Base-by-base conservation (phyloP, 352 stramenopile genomes). In the Globisporangium nagaii region DNA sequence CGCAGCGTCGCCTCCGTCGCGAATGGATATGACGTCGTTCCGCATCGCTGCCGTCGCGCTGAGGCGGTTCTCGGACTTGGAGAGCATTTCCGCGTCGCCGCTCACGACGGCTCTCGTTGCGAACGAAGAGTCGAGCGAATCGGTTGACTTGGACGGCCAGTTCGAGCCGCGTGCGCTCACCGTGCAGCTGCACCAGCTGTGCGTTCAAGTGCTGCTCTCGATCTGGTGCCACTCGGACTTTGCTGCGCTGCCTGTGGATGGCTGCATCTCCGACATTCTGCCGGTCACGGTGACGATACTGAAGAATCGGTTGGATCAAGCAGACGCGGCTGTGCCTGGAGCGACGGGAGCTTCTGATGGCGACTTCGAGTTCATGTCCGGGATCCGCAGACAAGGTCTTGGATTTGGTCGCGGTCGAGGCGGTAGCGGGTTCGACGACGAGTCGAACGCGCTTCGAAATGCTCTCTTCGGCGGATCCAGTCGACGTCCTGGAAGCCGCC, bases 281-380 rank as follows among this genome's bases (percentile, higher is more conserved):
- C 77, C 79, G 25, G 70, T 89, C 36, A 72, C 79, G 1, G 74
- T 90, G 12, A 90, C 78, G 0, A 66, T 95, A 39, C 51, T 95
- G 36, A 90, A 89, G 39, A 87, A 88, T 52, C 81, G 83, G 8
- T 65, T 91, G 36, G 75, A 88, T 50, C 68, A 58, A 22, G 62
- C 66, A 3, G 66, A 80, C 53, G 51, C 66, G 8, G 31, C 22
- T 2, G 46, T 43, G 12, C 13, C 24, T 20, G 25, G 30, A 34
- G 40, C 27, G 32, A 1, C 30, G 37, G 22, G 46, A 20, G 50
- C 51, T 22, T 62, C 49, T 1, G 66, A 73, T 41, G 61, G 48
- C 15, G 73, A 69, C 34, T 63, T 63, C 37, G 67, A 72, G 19
- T 61, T 75, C 28, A 13, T 58, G 44, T 25, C 53, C 17, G 55